Evolutionary conservation across 129 eudicot genomes (phyloP), one percentile per base, ranked within the genome.

Genomic region (Erigeron canadensis): DNA sequence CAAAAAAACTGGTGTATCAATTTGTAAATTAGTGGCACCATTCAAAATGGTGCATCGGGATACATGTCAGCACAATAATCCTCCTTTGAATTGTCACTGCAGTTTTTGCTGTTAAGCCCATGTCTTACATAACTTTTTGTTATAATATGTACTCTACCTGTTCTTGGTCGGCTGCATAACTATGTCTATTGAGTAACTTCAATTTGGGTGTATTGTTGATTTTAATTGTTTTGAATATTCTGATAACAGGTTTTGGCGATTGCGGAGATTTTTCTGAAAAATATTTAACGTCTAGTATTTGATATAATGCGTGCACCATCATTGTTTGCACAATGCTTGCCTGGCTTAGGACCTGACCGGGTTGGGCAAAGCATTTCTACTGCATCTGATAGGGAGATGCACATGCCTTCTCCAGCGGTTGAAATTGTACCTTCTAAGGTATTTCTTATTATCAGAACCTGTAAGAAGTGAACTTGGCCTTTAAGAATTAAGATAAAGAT

Each of bases 391-490:
- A 89, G 79, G 78, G 96, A 86, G 75, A 76, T 68, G 55, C 82
- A 84, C 81, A 75, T 86, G 53, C 80, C 86, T 66, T 76, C 89
- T 12, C 96, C 91, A 1, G 96, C 96, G 65, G 96, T 89, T n/a
- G 96, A 89, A 81, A 86, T 89, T 71, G 50, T 89, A 22, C 96
- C 96, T 7, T 88, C 96, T 37, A 86, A 84, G 91, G 96, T 86
- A 70, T 61, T 57, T 37, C 19, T 15, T 69, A 8, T 17, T 12
- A 50, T 56, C 66, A 11, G 67, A 51, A 28, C 34, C 3, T 28
- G 34, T 28, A 28, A 71, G 70, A 37, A 54, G 28, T 28, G 39
- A 58, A 17, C 60, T 21, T 44, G 57, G 56, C 8, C 45, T 75
- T 64, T 70, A 42, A 50, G 41, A 43, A 70, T 64, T 70, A 42